Evolutionary conservation across 2,329 filamentous ascomycete genomes (phyloP).

Genomic region (Sphaceloma murrayae): DNA sequence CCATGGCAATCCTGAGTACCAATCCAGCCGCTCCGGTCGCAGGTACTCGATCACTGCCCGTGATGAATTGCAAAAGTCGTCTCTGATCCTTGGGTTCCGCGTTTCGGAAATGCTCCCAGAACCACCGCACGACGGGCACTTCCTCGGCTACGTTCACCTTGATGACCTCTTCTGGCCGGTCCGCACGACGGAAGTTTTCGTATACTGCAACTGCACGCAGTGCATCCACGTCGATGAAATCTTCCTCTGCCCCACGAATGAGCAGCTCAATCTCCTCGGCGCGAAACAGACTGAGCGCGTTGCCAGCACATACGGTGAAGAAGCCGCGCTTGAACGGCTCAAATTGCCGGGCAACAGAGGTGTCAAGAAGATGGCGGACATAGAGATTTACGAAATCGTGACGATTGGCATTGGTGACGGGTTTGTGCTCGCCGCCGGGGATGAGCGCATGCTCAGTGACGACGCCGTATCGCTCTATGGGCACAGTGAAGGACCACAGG

Average conservation of each 20-base stretch:
- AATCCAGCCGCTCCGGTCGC: slow-evolving; percentile 76
- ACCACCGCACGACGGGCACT: slow-evolving; percentile 69
- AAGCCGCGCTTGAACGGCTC: slow-evolving; percentile 92
- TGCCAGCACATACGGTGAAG: slow-evolving; percentile 82
- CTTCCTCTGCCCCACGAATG: slow-evolving; percentile 73
- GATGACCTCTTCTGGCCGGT: slow-evolving; percentile 55
- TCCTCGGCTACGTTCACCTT: slow-evolving; percentile 38
- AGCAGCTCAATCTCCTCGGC: slow-evolving; percentile 88
- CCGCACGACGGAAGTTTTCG: slow-evolving; percentile 57
- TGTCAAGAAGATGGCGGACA: slow-evolving; percentile 69
- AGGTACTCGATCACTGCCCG: slow-evolving; percentile 81
- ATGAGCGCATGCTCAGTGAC: slow-evolving; percentile 60
- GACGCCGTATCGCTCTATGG: slow-evolving; percentile 67
- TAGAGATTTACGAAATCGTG: slow-evolving; percentile 82
- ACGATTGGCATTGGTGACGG: slow-evolving; percentile 76
- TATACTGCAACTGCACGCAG: slow-evolving; percentile 70
- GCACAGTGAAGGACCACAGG: slow-evolving; percentile 69
- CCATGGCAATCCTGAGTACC: slow-evolving; percentile 63
- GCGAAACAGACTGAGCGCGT: slow-evolving; percentile 75
- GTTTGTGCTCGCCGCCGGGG: slow-evolving; percentile 58
- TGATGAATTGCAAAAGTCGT: slow-evolving; percentile 75
- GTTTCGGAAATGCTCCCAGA: slow-evolving; percentile 71
- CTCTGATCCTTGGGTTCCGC: slow-evolving; percentile 61
- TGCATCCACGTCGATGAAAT: slow-evolving; percentile 61
- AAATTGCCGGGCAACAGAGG: slow-evolving; percentile 68